phyloP scores from a whole-genome alignment of 2,329 filamentous ascomycete species.

The Beauveria varroae region DNA sequence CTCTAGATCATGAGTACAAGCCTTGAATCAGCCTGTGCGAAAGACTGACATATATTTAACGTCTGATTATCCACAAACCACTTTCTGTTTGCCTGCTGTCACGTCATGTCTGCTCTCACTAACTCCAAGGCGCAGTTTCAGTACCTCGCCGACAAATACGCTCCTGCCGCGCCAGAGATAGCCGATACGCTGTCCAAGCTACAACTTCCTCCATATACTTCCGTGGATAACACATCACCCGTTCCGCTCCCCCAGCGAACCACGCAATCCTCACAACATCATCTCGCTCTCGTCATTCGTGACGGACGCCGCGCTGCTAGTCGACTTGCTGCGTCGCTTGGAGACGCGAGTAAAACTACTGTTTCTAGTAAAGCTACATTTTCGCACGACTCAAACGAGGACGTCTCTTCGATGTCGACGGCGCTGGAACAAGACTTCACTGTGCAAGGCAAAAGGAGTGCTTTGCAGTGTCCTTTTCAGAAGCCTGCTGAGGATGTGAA shows the following conservation, averaged over 20 bases:
- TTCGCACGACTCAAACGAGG: slow-evolving; percentile 36
- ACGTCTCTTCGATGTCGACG: slow-evolving; percentile 52
- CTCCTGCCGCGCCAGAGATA: slow-evolving; percentile 56
- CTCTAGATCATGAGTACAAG: slow-evolving; percentile 75
- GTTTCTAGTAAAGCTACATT: slow-evolving; percentile 41
- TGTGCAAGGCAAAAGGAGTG: slow-evolving; percentile 71
- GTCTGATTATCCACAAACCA: slow-evolving; percentile 21
- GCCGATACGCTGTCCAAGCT: slow-evolving; percentile 59
- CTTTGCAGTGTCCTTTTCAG: slow-evolving; percentile 74
- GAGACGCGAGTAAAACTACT: slow-evolving; percentile 44
- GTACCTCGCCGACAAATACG: slow-evolving; percentile 60
- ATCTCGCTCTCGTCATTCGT: slow-evolving; percentile 55
- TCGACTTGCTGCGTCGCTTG: slow-evolving; percentile 38
- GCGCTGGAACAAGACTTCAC: slow-evolving; percentile 86
- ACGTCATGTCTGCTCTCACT: not conserved
- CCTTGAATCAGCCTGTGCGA: slow-evolving; percentile 36
- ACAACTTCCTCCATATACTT: slow-evolving; percentile 51
- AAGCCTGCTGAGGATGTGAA: slow-evolving; percentile 31
- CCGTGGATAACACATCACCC: slow-evolving; percentile 39
- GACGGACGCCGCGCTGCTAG: slow-evolving; percentile 55
- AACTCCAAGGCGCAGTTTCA: slow-evolving; percentile 44
- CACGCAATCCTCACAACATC: slow-evolving; percentile 34
- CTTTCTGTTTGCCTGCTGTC: slow-evolving; percentile 9
- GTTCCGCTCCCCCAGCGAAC: slow-evolving; percentile 49
- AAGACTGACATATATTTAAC: slow-evolving; percentile 51